Evolutionary conservation across 1,284 basidiomycete species (phyloP).

Genomic region (Kwoniella shivajii): DNA sequence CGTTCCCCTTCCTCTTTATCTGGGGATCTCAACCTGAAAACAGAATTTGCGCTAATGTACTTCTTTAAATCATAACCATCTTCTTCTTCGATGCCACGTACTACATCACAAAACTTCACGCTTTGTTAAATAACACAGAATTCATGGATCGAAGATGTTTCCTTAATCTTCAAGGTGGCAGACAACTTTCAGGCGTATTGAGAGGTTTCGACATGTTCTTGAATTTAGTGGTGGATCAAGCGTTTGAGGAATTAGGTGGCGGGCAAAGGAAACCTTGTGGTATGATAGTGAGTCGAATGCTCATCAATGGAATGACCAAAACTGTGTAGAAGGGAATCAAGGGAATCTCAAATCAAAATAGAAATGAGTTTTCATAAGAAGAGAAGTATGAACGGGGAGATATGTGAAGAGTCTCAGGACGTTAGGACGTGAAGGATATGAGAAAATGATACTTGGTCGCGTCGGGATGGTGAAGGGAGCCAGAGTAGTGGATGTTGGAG

Average conservation of each 20-base stretch:
- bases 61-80: background rate
- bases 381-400: background rate
- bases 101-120: background rate
- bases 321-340: too few species aligned
- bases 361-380: too few species aligned
- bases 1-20: background rate
- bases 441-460: too few species aligned
- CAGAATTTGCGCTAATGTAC: background rate
- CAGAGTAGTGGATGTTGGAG: too few species aligned
- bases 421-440: too few species aligned
- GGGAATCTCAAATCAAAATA: too few species aligned
- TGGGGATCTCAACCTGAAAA: background rate
- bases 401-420: too few species aligned
- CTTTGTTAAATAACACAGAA: conserved; percentile 56
- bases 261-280: conserved; percentile 89
- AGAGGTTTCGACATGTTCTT: conserved; percentile 98
- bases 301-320: too few species aligned
- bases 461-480: too few species aligned
- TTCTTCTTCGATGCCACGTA: background rate
- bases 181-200: conserved; percentile 92
- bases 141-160: conserved; percentile 99
- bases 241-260: conserved; percentile 83
- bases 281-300: conserved; percentile 71
- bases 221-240: conserved; percentile 96
- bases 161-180: conserved; percentile 92